Conservation (phyloP, 164 flowering plant genomes). For the Liriodendron chinense region DNA sequence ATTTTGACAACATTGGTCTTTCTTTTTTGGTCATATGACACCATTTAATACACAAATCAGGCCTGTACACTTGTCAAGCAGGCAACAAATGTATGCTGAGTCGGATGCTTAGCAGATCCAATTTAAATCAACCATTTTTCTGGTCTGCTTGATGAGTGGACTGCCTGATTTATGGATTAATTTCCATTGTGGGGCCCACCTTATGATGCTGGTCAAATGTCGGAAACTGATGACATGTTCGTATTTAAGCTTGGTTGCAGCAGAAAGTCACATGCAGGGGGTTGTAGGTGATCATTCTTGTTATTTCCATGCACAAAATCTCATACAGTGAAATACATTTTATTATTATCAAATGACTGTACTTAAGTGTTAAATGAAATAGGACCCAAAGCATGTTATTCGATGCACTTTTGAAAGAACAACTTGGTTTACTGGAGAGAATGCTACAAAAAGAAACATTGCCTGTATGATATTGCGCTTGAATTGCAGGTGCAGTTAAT, state of each 20-base stretch:
- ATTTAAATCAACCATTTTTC: neutral
- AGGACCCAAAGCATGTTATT: neutral
- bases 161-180: too few species aligned
- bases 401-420: neutral
- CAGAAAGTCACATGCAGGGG: too few species aligned
- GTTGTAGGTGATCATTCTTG: too few species aligned
- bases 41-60: neutral
- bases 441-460: slow-evolving; percentile 10
- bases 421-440: neutral
- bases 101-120: neutral
- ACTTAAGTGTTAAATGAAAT: neutral
- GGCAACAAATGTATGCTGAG: neutral
- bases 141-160: too few species aligned
- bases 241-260: too few species aligned
- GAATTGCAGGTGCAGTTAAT: slow-evolving; percentile 60
- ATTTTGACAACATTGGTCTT: neutral
- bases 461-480: slow-evolving; percentile 77
- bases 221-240: too few species aligned
- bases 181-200: too few species aligned
- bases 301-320: neutral
- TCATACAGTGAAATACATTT: neutral
- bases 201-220: too few species aligned
- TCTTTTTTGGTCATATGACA: too few species aligned
- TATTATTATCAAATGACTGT: neutral
- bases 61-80: neutral